Evolutionary conservation across 371 early-diverging fungal species (phyloP).

Genomic region (Coemansia sp.): DNA sequence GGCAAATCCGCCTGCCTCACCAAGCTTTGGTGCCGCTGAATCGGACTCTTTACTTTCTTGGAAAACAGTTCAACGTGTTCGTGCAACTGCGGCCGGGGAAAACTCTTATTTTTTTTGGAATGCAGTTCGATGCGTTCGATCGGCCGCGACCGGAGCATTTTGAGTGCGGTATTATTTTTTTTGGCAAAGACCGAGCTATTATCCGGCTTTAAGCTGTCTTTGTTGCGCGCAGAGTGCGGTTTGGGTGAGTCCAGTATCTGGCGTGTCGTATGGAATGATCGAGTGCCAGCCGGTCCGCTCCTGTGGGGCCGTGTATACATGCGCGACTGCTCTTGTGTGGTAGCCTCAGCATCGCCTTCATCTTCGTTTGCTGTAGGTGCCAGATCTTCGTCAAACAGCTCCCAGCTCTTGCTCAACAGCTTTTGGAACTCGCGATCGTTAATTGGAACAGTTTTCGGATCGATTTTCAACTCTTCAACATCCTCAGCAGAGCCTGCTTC

Average conservation of each 20-base stretch:
- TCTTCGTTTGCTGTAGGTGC: background rate
- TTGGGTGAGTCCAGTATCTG: background rate
- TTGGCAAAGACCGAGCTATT: too few relatives aligned
- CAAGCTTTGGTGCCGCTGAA: constrained; percentile 4
- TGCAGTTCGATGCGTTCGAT: background rate
- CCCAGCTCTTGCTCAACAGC: constrained; percentile 45
- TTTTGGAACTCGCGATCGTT: constrained; percentile 41
- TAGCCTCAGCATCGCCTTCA: background rate
- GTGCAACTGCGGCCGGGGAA: too few relatives aligned
- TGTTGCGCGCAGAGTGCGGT: background rate
- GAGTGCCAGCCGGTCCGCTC: constrained; percentile 15
- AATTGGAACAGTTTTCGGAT: background rate
- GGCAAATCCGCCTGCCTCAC: constrained; percentile 11
- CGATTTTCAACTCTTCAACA: background rate
- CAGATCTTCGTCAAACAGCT: constrained; percentile 37
- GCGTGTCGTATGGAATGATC: constrained; percentile 29
- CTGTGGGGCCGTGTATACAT: background rate
- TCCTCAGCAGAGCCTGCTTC: background rate
- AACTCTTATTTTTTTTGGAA: background rate
- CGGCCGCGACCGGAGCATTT: too few relatives aligned
- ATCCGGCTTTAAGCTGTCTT: background rate
- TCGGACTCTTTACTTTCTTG: background rate
- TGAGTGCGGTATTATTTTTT: too few relatives aligned
- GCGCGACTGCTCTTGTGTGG: background rate
- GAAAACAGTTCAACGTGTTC: background rate